Conservation (phyloP, 75 land plant genomes). For the Chamaecyparis obtusa region DNA sequence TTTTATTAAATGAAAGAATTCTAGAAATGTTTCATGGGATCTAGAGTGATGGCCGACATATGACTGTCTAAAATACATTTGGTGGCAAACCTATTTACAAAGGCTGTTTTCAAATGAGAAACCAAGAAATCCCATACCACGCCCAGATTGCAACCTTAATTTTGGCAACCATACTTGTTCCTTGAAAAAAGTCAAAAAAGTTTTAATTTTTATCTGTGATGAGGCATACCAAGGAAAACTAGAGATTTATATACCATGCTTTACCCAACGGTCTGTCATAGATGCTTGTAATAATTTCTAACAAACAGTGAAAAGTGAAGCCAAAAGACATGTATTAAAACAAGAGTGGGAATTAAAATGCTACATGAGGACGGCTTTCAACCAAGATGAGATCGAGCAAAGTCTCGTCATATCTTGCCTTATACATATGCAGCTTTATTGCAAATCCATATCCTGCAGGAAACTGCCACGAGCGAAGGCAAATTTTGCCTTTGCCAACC, state of each 20-base stretch:
- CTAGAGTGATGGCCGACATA: background rate
- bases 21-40: too few relatives aligned
- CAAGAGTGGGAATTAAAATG: background rate
- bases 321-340: background rate
- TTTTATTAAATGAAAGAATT: too few relatives aligned
- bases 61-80: background rate
- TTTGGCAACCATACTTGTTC: too few relatives aligned
- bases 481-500: constrained; percentile 39
- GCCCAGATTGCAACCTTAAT: background rate
- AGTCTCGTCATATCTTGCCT: constrained; percentile 3
- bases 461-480: constrained; percentile 67
- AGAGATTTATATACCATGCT: background rate
- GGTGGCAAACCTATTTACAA: background rate
- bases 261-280: background rate
- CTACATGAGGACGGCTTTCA: background rate
- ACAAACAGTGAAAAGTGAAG: background rate
- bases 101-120: background rate
- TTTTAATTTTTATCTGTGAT: too few relatives aligned
- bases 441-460: background rate
- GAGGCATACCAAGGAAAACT: background rate
- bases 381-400: background rate
- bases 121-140: background rate
- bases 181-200: too few relatives aligned
- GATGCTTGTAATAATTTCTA: background rate
- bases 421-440: constrained; percentile 8